phyloP scores from a whole-genome alignment of 78 protist genomes.

The slime mould (Dictyostelium discoideum) region DNA sequence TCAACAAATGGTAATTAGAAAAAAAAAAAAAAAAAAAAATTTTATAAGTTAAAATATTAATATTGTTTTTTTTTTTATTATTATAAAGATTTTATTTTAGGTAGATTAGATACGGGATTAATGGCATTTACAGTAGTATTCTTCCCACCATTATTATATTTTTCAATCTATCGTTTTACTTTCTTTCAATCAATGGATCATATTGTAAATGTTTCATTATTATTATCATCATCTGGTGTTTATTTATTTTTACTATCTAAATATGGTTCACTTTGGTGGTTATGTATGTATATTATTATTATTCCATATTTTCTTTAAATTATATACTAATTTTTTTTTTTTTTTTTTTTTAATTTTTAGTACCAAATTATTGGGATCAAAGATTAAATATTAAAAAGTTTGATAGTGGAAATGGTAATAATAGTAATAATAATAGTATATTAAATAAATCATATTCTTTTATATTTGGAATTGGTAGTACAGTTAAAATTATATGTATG shows the following conservation, averaged over 20 bases:
- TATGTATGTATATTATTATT: not conserved
- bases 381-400: constrained; percentile 17
- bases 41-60: not conserved
- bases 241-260: not conserved
- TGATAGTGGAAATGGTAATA: not conserved
- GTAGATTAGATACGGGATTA: constrained; percentile 51
- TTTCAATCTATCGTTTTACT: constrained; percentile 18
- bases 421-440: not conserved
- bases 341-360: not conserved
- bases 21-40: not conserved
- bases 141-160: constrained; percentile 31
- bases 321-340: not conserved
- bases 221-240: constrained; percentile 12
- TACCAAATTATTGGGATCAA: constrained; percentile 28
- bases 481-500: not conserved
- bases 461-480: constrained; percentile 12
- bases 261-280: constrained; percentile 43
- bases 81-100: constrained; percentile 19
- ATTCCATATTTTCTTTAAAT: not conserved
- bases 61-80: too few relatives aligned
- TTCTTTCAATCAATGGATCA: not conserved
- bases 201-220: not conserved
- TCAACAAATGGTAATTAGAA: constrained; percentile 27
- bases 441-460: not conserved
- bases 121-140: constrained; percentile 25